These are phyloP conservation scores for Talaromyces wortmannii DNA, from an alignment of 495 filamentous ascomycete species.

Conservation along the genomic window DNA sequence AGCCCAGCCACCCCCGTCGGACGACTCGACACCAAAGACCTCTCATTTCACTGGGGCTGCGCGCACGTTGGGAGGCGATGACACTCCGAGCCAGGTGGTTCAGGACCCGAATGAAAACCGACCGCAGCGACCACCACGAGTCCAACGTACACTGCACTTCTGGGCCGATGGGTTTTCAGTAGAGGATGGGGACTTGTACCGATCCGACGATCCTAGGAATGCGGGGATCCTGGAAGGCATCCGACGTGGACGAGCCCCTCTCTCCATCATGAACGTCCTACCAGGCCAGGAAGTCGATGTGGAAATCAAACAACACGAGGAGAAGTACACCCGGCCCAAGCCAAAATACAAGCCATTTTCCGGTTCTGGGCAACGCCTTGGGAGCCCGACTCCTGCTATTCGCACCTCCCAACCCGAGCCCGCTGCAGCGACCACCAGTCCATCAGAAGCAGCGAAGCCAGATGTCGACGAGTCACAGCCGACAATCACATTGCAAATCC, in stretches of 20 bases:
- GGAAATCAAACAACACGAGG: slow-evolving; percentile 76
- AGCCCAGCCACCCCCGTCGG: slow-evolving; percentile 50
- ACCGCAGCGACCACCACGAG: slow-evolving; percentile 38
- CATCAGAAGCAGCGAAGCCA: slow-evolving; percentile 32
- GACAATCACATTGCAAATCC: slow-evolving; percentile 72
- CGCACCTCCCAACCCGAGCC: slow-evolving; percentile 23
- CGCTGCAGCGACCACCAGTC: slow-evolving; percentile 16
- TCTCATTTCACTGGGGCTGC: slow-evolving; percentile 74
- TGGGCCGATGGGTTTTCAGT: slow-evolving; percentile 95
- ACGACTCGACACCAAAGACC: slow-evolving; percentile 44
- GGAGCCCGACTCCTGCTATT: slow-evolving; percentile 76
- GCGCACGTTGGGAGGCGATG: slow-evolving; percentile 85
- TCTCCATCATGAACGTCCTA: slow-evolving; percentile 82
- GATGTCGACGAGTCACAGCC: slow-evolving; percentile 72
- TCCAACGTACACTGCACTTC: slow-evolving; percentile 71
- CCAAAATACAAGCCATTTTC: slow-evolving; percentile 82
- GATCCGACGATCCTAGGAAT: slow-evolving; percentile 84
- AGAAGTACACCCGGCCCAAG: slow-evolving; percentile 76
- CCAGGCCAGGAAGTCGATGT: slow-evolving; percentile 86
- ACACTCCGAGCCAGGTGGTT: slow-evolving; percentile 66
- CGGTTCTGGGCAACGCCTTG: slow-evolving; percentile 79
- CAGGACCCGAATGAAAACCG: slow-evolving; percentile 49
- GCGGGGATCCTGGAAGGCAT: slow-evolving; percentile 77
- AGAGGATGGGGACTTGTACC: slow-evolving; percentile 85
- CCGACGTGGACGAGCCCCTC: slow-evolving; percentile 75